Evolutionary conservation across 352 stramenopile species (phyloP).

Genomic region (Phytophthora crassamura): DNA sequence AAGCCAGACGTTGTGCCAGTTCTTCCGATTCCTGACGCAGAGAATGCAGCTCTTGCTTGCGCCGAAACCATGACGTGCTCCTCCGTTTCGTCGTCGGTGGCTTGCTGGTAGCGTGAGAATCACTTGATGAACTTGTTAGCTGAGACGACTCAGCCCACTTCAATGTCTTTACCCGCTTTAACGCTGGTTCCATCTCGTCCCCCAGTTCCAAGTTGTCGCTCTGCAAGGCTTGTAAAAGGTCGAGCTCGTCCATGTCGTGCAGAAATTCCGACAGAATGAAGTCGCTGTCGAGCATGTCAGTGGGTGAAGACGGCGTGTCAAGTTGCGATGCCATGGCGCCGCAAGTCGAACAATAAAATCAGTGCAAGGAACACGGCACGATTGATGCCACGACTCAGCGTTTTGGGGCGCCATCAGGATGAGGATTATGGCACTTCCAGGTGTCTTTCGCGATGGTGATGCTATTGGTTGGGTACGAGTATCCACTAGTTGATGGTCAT

Average conservation of each 20-base stretch:
- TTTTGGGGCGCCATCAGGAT: background rate
- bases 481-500: too few relatives aligned
- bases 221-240: conserved; percentile 3
- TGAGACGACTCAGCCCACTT: too few relatives aligned
- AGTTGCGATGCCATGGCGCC: conserved; percentile 12
- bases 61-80: conserved; percentile 37
- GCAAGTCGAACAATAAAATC: conserved; percentile 16
- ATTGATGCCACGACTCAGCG: too few relatives aligned
- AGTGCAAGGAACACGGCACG: too few relatives aligned
- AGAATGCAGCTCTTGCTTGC: conserved; percentile 27
- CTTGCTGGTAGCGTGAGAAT: background rate
- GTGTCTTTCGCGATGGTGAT: too few relatives aligned
- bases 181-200: background rate
- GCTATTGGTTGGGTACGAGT: too few relatives aligned
- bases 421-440: too few relatives aligned
- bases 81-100: conserved; percentile 1
- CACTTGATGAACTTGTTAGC: too few relatives aligned
- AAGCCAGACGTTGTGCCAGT: conserved; percentile 1
- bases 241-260: conserved; percentile 25
- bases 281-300: conserved; percentile 23
- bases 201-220: background rate
- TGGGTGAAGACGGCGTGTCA: background rate
- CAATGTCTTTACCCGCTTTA: conserved; percentile 8
- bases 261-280: conserved; percentile 26
- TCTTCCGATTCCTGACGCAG: conserved; percentile 19